A percentile compares a stretch with the other conserved stretches of the same genome.
These are phyloP conservation scores for Mesembryanthemum crystallinum DNA, from an alignment of 148 eudicot genomes.

Conservation along the genomic window DNA sequence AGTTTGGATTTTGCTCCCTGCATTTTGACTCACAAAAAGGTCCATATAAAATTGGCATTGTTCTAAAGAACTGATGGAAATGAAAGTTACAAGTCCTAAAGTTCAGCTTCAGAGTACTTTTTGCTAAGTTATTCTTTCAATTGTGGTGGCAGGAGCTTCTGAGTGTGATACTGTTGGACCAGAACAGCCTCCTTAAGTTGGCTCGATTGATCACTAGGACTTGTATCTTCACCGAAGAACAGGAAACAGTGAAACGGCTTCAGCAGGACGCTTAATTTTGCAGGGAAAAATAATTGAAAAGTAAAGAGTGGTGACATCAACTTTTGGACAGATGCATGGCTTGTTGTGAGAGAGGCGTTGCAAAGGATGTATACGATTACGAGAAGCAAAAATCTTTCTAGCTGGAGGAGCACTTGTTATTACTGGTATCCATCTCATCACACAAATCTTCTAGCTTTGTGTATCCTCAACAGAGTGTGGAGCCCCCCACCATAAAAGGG, in stretches of 20 bases:
- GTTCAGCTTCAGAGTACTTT: slow-evolving; percentile 2
- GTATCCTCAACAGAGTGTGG: slow-evolving; percentile 17
- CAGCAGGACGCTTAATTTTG: background rate
- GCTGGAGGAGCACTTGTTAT: slow-evolving; percentile 29
- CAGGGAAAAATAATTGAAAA: too few relatives aligned
- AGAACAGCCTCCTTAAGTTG: slow-evolving; percentile 24
- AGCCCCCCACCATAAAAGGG: slow-evolving; percentile 24
- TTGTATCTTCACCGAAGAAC: background rate
- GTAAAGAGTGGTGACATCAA: background rate
- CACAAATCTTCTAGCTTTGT: slow-evolving; percentile 20
- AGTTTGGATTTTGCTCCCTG: background rate
- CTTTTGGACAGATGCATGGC: background rate
- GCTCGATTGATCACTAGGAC: background rate
- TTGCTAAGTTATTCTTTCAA: background rate
- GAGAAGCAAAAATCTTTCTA: slow-evolving; percentile 18
- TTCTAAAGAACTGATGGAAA: background rate
- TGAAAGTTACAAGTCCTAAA: slow-evolving; percentile 1
- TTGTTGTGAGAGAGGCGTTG: slow-evolving; percentile 4
- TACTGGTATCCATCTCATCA: slow-evolving; percentile 24
- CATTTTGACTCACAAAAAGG: background rate
- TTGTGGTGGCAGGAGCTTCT: slow-evolving; percentile 16
- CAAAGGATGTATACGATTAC: background rate
- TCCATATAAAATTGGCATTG: background rate
- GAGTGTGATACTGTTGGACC: slow-evolving; percentile 17
- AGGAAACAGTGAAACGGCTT: background rate